Percentiles rank a stretch among this genome's conserved stretches.
These are phyloP conservation scores for Erodium moschatum DNA, from an alignment of 441 rosid genomes.

Conservation along the genomic window DNA sequence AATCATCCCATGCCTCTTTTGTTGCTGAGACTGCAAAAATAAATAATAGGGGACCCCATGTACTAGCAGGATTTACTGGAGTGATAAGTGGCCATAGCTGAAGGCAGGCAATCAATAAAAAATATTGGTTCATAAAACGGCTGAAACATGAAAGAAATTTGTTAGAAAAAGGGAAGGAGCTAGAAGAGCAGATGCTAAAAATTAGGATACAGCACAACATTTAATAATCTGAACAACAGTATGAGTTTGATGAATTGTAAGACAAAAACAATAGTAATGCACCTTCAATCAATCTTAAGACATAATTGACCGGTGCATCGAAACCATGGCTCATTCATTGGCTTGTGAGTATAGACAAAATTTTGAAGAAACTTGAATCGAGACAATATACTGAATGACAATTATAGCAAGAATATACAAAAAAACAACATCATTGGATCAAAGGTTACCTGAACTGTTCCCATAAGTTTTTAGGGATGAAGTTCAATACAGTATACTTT, in stretches of 20 bases:
- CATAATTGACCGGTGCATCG: background rate
- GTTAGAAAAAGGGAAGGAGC: conserved; percentile 2
- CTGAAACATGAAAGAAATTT: conserved; percentile 34
- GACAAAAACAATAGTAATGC: background rate
- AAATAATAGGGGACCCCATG: conserved; percentile 96
- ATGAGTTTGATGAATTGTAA: background rate
- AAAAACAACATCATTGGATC: conserved; percentile 10
- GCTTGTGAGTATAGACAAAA: conserved; percentile 2
- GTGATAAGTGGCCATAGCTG: conserved; percentile 98
- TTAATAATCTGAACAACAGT: background rate
- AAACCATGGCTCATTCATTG: conserved; percentile 2
- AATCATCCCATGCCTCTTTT: conserved; percentile 99
- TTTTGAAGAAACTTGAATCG: background rate
- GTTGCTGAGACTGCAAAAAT: conserved; percentile 94
- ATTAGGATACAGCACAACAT: background rate
- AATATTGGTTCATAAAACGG: conserved; percentile 99
- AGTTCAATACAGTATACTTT: conserved; percentile 77
- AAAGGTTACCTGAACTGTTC: conserved; percentile 83
- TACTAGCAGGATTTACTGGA: conserved; percentile 98
- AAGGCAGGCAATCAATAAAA: conserved; percentile 97
- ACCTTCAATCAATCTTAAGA: conserved; percentile 1
- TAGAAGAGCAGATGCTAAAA: conserved; percentile 6
- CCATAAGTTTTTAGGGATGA: conserved; percentile 83
- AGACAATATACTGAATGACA: background rate
- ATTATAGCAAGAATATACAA: background rate